Conservation (phyloP, 192 early-diverging fungal species). For the Coemansia sp. region DNA sequence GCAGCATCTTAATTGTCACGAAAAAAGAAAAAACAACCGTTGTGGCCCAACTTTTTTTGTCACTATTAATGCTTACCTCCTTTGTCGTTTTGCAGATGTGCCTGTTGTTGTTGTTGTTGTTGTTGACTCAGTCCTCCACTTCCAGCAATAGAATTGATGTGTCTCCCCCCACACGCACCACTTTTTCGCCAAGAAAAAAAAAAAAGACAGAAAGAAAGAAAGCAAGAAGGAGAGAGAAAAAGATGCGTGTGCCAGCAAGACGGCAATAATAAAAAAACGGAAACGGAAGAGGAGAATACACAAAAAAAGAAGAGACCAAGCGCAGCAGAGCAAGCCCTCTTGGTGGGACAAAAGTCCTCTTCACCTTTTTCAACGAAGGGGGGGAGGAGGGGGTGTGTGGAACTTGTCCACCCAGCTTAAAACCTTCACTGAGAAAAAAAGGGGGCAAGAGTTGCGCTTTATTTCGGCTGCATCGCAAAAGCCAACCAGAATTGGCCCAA, state of each 20-base stretch:
- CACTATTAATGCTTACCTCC: neutral
- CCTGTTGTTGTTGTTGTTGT: neutral
- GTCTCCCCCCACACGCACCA: no score
- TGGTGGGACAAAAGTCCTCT: neutral
- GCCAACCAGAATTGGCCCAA: no score
- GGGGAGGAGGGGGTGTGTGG: neutral
- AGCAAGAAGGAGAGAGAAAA: neutral
- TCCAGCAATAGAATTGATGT: no score
- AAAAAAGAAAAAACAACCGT: no score
- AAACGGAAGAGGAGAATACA: neutral
- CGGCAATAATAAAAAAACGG: conserved; percentile 10
- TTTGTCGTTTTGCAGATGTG: neutral
- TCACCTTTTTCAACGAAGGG: neutral
- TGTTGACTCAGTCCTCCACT: no score
- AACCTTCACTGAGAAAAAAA: no score
- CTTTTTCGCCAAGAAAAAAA: neutral
- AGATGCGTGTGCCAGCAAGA: neutral
- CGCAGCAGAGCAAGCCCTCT: neutral
- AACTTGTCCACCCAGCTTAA: no score
- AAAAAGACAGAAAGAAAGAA: no score
- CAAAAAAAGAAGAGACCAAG: neutral
- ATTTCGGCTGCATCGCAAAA: no score
- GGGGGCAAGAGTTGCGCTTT: no score
- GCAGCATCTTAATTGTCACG: neutral
- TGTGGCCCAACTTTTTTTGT: neutral